Conservation (phyloP, 176 grass and related monocot genomes). For the Juncus effusus region DNA sequence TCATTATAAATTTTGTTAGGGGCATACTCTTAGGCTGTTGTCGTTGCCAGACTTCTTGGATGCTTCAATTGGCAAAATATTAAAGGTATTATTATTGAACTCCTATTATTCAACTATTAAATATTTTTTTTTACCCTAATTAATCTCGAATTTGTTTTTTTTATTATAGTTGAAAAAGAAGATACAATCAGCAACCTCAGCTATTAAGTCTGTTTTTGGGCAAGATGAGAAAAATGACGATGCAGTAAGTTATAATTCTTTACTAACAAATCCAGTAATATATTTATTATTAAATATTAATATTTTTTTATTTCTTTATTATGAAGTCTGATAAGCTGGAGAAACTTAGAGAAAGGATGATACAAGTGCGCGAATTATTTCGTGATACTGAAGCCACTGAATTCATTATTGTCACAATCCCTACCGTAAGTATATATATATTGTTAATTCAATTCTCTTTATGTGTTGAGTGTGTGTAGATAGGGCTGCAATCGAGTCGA, state of each 20-base stretch:
- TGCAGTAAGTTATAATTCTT: conserved; percentile 51
- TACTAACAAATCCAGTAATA: neutral
- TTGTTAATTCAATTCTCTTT: neutral
- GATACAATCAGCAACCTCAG: conserved; percentile 89
- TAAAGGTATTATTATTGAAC: conserved; percentile 49
- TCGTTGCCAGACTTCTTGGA: conserved; percentile 98
- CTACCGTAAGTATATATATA: conserved; percentile 49
- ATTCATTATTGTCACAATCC: conserved; percentile 97
- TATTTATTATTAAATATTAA: neutral
- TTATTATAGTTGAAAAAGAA: conserved; percentile 72
- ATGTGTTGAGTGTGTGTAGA: too few species aligned
- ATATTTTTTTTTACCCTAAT: conserved; percentile 1
- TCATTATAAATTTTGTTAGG: conserved; percentile 39
- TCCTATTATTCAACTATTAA: neutral
- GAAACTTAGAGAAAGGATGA: conserved; percentile 85
- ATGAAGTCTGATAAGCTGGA: conserved; percentile 77
- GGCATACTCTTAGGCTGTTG: conserved; percentile 85
- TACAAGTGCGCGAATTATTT: conserved; percentile 85
- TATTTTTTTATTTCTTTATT: neutral
- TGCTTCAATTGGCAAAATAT: conserved; percentile 94
- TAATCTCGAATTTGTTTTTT: neutral
- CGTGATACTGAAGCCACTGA: conserved; percentile 79
- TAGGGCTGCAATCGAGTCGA: too few species aligned
- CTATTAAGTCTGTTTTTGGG: conserved; percentile 96
- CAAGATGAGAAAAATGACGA: conserved; percentile 68